These are phyloP conservation scores for Glycine soja DNA, from an alignment of 306 rosid genomes.

Conservation along the genomic window DNA sequence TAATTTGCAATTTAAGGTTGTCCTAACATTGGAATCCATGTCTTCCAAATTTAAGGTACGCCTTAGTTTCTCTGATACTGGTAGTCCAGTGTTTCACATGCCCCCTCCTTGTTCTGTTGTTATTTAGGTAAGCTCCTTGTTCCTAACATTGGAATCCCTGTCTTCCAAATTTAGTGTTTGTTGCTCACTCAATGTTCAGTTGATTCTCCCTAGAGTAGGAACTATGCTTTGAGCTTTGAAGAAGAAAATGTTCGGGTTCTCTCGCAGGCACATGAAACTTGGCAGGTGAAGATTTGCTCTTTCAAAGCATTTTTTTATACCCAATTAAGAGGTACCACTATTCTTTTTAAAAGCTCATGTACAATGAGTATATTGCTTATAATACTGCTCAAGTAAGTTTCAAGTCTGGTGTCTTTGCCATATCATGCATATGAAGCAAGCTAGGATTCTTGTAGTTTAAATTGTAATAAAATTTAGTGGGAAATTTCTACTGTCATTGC, in stretches of 20 bases:
- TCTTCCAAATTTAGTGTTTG: constrained; percentile 31
- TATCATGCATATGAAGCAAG: no score
- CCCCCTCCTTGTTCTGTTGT: constrained; percentile 95
- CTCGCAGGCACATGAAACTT: constrained; percentile 87
- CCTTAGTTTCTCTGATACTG: constrained; percentile 75
- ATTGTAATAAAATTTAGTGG: no score
- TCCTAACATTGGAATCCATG: constrained; percentile 42
- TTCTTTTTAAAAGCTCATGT: constrained; percentile 66
- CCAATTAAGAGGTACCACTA: not conserved
- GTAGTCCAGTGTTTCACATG: constrained; percentile 83
- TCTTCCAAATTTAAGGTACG: constrained; percentile 67
- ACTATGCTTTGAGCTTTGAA: constrained; percentile 33
- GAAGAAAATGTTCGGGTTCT: constrained; percentile 80
- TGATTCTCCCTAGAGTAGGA: not conserved
- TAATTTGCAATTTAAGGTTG: constrained; percentile 12
- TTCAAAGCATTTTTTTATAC: not conserved
- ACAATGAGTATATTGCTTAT: constrained; percentile 93
- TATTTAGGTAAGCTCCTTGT: constrained; percentile 67
- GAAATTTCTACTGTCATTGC: no score
- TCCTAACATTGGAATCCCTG: no score
- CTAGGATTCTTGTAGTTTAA: no score
- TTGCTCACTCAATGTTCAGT: constrained; percentile 2
- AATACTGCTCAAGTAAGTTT: constrained; percentile 87
- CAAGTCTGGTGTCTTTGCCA: constrained; percentile 21
- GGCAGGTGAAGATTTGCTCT: constrained; percentile 63